Conservation (phyloP, 1,139 yeast genomes). For the Fermentozyma sake region DNA sequence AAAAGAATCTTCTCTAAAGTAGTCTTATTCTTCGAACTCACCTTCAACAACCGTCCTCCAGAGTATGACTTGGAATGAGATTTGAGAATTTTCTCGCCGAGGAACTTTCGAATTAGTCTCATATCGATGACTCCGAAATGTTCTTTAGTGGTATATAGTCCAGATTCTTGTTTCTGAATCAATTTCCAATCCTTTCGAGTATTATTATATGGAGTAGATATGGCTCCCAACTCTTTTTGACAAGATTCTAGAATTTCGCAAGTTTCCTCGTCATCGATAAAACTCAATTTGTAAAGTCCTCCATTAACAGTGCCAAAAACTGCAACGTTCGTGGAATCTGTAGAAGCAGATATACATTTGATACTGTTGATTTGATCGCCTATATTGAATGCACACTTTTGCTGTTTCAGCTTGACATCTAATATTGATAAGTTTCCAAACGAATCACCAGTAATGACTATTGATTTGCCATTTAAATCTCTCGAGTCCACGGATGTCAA, state of each 20-base stretch:
- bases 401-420: conserved; percentile 2
- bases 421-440: conserved; percentile 25
- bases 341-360: too few species aligned
- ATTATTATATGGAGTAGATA: conserved; percentile 2
- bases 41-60: too few species aligned
- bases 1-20: too few species aligned
- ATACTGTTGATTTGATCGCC: conserved; percentile 32
- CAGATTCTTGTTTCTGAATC: not conserved
- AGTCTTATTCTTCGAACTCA: too few species aligned
- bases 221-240: conserved; percentile 1
- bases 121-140: conserved; percentile 5
- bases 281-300: conserved; percentile 20
- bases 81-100: conserved; percentile 1
- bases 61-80: too few species aligned
- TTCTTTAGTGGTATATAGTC: conserved; percentile 1
- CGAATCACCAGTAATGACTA: conserved; percentile 32
- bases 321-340: conserved; percentile 13
- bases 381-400: conserved; percentile 19
- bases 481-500: too few species aligned
- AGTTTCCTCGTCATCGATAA: conserved; percentile 3
- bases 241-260: conserved; percentile 1
- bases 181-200: conserved; percentile 5
- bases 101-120: conserved; percentile 3
- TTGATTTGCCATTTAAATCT: too few species aligned
- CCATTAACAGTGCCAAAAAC: conserved; percentile 37